Evolutionary conservation across 1,284 basidiomycete genomes (phyloP), one percentile per base, ranked within the genome.

Genomic region (Stereum hirsutum): DNA sequence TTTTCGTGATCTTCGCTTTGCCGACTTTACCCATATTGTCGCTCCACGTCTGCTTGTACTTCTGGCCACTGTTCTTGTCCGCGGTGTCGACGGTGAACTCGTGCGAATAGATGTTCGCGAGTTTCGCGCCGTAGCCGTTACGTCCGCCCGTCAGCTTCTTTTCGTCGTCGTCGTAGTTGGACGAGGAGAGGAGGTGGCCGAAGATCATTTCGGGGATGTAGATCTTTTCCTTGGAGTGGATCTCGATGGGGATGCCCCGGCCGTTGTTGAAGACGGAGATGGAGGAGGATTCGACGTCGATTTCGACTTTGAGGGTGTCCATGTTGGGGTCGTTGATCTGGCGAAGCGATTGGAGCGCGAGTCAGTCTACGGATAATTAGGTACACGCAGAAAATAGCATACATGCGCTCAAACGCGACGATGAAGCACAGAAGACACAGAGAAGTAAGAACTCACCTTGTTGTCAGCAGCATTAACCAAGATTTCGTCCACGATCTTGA

Each of bases 401-500:
- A n/a, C 27, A 21, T 24, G 39, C 26, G 25, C 35, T 35, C 10
- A 3, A 37, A 20, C 41, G 11, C 14, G 3, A 19, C 21, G 6
- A 26, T n/a, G n/a, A n/a, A n/a, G n/a, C n/a, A n/a, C n/a, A n/a
- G n/a, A n/a, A n/a, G n/a, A n/a, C 6, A 27, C 15, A 15, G 33
- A 5, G 26, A 11, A 31, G 15, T 4, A 7, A 37, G 6, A 17
- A 55, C 58, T 42, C 50, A 89, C 95, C 81, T 99, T 99, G 69
- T 99, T 97, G 63, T 99, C 96, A 6, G 96, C 96, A 15, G 96
- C 96, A 60, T 99, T 99, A 55, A 99, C 96, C 5, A 99, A 74
- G 56, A 99, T 99, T 67, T 99, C 96, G 58, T 99, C 96, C 36
- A 99, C 87, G 59, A 99, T 99, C 74, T 99, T 99, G 78, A 96